Evolutionary conservation across 2,329 filamentous ascomycete genomes (phyloP), one percentile per base, ranked within the genome.

Genomic region (Beauveria caledonica): DNA sequence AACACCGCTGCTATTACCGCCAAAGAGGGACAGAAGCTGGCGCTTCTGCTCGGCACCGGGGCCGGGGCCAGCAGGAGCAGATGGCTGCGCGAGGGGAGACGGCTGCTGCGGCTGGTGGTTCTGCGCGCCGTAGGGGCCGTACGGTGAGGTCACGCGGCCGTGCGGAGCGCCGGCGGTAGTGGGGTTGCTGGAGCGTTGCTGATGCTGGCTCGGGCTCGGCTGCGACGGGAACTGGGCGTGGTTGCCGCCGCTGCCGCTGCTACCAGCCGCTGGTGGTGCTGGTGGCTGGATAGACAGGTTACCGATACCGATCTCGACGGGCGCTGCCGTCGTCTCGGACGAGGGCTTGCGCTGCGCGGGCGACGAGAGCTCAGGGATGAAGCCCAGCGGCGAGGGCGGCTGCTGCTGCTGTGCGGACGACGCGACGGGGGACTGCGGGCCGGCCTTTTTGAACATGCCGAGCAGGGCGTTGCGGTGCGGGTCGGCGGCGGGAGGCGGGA

Each of bases 11-110:
- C 19, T 33, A 17, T 19, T 19, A 17, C 23, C 19, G 21, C 82
- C 80, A 67, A 90, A 88, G 1, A 90, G 78, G 5, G 86, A 87
- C 13, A 90, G 75, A 4, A 82, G 72, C 60, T 75, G 73, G 49
- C 76, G 74, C 63, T 70, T 75, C 58, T 81, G 78, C 45, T 75
- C 81, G 21, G 62, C 71, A 67, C 60, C 67, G 27, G 21, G 6
- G 9, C 58, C 21, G 42, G 40, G 3, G 11, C 11, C 33, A 36
- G 33, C 27, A 6, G 36, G 55, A 15, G 21, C 45, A 13, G 44
- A 33, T 3, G 29, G 58, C 33, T 56, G 45, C 11, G 54, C 54
- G 33, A 45, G 48, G 6, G 46, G 60, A 17, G 60, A 51, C 21
- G 53, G 48, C 63, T 74, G 59, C 59, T 61, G 59, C 10, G 51